Conservation (phyloP, 2,329 filamentous ascomycete genomes). For the Pyrenochaeta sp. region DNA sequence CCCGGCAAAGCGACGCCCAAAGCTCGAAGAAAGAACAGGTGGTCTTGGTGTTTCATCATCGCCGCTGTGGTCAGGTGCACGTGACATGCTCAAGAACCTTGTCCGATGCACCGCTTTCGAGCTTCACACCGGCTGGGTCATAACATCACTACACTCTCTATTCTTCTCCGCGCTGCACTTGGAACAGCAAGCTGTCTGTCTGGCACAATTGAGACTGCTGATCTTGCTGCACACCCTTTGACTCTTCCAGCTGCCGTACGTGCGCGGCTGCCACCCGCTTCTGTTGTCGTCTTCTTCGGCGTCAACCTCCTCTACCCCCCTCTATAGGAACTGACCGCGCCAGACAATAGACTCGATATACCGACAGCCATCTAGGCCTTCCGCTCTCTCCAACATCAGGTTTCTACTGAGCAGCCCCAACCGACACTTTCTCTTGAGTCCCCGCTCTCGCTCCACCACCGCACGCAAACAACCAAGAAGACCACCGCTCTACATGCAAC, state of each 20-base stretch:
- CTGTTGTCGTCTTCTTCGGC: slow-evolving; percentile 27
- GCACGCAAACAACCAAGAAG: slow-evolving; percentile 17
- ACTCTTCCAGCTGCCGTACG: slow-evolving; percentile 33
- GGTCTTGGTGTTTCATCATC: slow-evolving; percentile 13
- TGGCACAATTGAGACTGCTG: slow-evolving; percentile 44
- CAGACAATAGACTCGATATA: slow-evolving; percentile 25
- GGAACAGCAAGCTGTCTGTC: slow-evolving; percentile 27
- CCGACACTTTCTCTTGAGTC: slow-evolving; percentile 22
- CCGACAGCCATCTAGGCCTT: slow-evolving; percentile 24
- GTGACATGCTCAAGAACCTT: slow-evolving; percentile 21
- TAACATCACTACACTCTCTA: slow-evolving; percentile 50
- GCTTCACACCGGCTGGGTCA: slow-evolving; percentile 25
- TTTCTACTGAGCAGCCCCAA: slow-evolving; percentile 8
- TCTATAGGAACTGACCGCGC: slow-evolving; percentile 28
- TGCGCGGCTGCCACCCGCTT: slow-evolving; percentile 39
- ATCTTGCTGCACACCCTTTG: slow-evolving; percentile 34
- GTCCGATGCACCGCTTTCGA: slow-evolving; percentile 6
- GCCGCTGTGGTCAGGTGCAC: slow-evolving; percentile 16
- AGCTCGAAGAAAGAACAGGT: slow-evolving; percentile 4
- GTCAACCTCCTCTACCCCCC: slow-evolving; percentile 28
- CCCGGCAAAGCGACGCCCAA: neutral
- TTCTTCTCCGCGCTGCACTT: slow-evolving; percentile 46
- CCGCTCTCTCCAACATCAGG: slow-evolving; percentile 10
- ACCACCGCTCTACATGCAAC: slow-evolving; percentile 35
- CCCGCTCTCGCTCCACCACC: slow-evolving; percentile 21